Percentiles rank a stretch among this genome's conserved stretches.
phyloP scores from a whole-genome alignment of 306 rosid genomes.

The Vachellia collinsii region DNA sequence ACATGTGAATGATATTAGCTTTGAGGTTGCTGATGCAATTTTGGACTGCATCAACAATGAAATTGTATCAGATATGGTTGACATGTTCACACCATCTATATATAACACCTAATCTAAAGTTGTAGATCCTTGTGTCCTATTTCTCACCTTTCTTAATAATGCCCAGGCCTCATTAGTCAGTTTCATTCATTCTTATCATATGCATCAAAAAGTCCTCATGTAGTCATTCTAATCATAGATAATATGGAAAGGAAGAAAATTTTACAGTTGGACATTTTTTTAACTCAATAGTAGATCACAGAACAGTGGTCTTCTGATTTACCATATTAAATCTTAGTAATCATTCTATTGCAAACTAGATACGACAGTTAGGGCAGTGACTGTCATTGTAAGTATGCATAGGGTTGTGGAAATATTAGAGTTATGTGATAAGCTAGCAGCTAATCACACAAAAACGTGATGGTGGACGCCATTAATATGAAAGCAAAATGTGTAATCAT shows the following conservation, averaged over 20 bases:
- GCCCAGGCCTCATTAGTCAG: too few species aligned
- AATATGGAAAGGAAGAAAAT: background rate
- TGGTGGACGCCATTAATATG: background rate
- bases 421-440: background rate
- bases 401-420: background rate
- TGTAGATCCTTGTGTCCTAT: background rate
- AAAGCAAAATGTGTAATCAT: background rate
- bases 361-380: background rate
- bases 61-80: slow-evolving; percentile 45
- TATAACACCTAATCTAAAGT: slow-evolving; percentile 5
- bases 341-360: background rate
- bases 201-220: background rate
- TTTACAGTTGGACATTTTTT: background rate
- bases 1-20: slow-evolving; percentile 49
- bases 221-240: background rate
- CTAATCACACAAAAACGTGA: background rate
- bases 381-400: background rate
- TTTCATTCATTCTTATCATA: background rate
- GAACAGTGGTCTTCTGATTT: background rate
- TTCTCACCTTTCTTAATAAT: background rate
- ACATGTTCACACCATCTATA: slow-evolving; percentile 19
- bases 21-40: slow-evolving; percentile 62
- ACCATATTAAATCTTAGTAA: background rate
- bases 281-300: background rate
- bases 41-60: slow-evolving; percentile 55